Evolutionary conservation across 352 stramenopile species (phyloP), one percentile per base, ranked within the genome.

Genomic region (Phytophthora citrophthora): DNA sequence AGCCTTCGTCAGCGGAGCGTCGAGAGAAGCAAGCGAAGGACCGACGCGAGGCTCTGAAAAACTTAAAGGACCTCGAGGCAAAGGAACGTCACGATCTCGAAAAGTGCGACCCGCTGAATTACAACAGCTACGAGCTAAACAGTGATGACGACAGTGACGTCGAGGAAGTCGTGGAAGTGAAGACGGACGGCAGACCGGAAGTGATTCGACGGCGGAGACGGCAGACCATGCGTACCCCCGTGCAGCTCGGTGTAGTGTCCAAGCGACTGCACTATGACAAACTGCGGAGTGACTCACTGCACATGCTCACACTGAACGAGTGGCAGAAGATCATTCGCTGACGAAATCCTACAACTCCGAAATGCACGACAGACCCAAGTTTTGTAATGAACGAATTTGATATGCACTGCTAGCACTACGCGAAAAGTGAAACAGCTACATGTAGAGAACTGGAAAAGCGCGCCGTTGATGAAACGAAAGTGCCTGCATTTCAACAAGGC

Each of bases 231-330:
- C 68, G 74, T 12, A 57, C 68, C 0, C 75, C 76, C 0, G 77
- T 79, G 32, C 76, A 81, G 24, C 75, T 77, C 26, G 79, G 79
- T 2, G 59, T 89, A 15, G 79, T 84, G 20, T 85, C 73, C 58
- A 89, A 87, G 51, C 77, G 75, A 0, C 50, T 89, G 9, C 80
- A 87, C 54, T 87, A 89, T 60, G 76, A 87, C 40, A 67, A 74
- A 15, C 59, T 87, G 26, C 77, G 76, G n/a, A 84, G 70, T 45
- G 66, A 76, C 38, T 82, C 75, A 57, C 60, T 87, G 18, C 75
- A 74, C 15, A 74, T 71, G 24, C 71, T 89, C 6, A 88, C 85
- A 54, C 67, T 74, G 56, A 75, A 79, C 64, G 77, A 89, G 53
- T 89, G 80, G 80, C 65, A 87, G 68, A 74, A 88, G 38, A 71